Percentiles rank a stretch among this genome's conserved stretches.
phyloP scores from a whole-genome alignment of 345 rosid species.

The Balakata baccata region DNA sequence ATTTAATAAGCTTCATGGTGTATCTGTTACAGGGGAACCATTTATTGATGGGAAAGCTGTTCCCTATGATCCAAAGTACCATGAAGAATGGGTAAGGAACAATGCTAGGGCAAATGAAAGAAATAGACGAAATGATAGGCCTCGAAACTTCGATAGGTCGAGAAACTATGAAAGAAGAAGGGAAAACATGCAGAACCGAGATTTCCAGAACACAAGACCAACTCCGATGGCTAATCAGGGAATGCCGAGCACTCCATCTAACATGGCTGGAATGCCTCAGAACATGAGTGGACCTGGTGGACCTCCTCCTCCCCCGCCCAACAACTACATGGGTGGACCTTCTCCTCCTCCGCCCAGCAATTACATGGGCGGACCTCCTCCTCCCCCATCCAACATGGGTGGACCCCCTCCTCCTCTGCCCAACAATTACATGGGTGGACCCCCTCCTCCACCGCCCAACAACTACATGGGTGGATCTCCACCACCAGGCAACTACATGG shows the following conservation, averaged over 20 bases:
- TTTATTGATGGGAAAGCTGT: constrained; percentile 92
- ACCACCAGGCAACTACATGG: constrained; percentile 5
- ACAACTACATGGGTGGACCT: constrained; percentile 28
- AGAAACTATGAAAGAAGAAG: constrained; percentile 89
- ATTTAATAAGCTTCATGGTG: neutral
- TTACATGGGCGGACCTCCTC: constrained; percentile 19
- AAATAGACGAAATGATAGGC: constrained; percentile 80
- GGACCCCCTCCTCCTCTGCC: constrained; percentile 23
- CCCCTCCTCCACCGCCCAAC: neutral
- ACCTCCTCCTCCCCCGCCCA: constrained; percentile 10
- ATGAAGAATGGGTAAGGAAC: constrained; percentile 97
- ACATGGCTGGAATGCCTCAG: constrained; percentile 26
- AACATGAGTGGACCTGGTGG: constrained; percentile 21
- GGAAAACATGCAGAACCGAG: constrained; percentile 53
- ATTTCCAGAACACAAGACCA: constrained; percentile 23
- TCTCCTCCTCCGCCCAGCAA: neutral
- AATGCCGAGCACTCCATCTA: constrained; percentile 32
- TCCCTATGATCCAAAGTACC: constrained; percentile 93
- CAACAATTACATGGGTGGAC: constrained; percentile 27
- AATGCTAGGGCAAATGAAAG: constrained; percentile 84
- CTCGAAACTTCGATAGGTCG: constrained; percentile 67
- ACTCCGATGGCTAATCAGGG: constrained; percentile 37
- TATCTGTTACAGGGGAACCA: constrained; percentile 64
- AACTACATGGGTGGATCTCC: constrained; percentile 25
- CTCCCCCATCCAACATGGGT: neutral